Conservation (phyloP, 441 rosid genomes). For the Aleurites moluccanus region DNA sequence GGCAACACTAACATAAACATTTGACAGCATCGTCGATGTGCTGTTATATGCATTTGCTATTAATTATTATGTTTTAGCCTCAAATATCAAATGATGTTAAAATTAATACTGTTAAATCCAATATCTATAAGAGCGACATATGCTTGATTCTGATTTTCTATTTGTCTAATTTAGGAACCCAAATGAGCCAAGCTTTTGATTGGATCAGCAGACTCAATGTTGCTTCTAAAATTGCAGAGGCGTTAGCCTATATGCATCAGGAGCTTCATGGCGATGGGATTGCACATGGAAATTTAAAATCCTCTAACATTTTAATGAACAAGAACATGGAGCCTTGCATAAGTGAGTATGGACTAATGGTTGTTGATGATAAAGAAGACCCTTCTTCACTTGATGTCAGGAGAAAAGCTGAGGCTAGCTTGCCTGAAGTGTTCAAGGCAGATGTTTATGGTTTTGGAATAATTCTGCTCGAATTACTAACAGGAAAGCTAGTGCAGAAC, state of each 20-base stretch:
- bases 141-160: neutral
- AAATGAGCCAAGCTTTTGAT: conserved; percentile 33
- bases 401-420: neutral
- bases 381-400: conserved; percentile 5
- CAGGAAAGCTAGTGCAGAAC: conserved; percentile 44
- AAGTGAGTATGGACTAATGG: conserved; percentile 64
- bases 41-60: no score
- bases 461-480: conserved; percentile 56
- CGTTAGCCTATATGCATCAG: conserved; percentile 54
- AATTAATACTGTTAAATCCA: no score
- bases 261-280: conserved; percentile 36
- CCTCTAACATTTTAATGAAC: conserved; percentile 53
- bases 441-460: conserved; percentile 53
- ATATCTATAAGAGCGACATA: no score
- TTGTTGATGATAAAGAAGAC: conserved; percentile 22
- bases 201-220: conserved; percentile 51
- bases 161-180: conserved; percentile 35
- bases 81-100: no score
- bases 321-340: conserved; percentile 54
- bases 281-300: conserved; percentile 66
- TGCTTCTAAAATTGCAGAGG: conserved; percentile 44
- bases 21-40: no score
- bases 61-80: no score
- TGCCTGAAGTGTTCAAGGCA: conserved; percentile 25
- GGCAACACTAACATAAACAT: no score